Percentiles rank a stretch among this genome's conserved stretches.
These are phyloP conservation scores for Trypanosoma mega DNA, from an alignment of 208 protist species.

Conservation along the genomic window DNA sequence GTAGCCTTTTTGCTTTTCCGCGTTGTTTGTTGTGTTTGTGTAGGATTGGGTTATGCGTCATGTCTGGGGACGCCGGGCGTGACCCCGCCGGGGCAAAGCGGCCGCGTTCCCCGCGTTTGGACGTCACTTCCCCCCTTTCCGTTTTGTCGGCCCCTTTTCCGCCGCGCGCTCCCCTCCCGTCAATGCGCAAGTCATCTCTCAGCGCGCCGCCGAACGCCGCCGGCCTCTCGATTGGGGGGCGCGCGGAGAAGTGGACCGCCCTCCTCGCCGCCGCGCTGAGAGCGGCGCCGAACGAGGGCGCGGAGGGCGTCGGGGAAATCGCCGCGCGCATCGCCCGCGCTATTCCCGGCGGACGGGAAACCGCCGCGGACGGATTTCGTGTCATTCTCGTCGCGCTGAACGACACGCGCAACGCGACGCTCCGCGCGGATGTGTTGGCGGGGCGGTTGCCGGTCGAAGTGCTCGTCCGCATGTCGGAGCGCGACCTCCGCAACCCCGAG, in stretches of 20 bases:
- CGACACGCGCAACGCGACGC: slow-evolving; percentile 62
- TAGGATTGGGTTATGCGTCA: neutral
- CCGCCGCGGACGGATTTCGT: slow-evolving; percentile 60
- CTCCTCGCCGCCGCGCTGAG: slow-evolving; percentile 43
- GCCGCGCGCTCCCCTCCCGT: slow-evolving; percentile 3
- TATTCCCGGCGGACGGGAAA: slow-evolving; percentile 50
- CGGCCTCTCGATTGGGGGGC: slow-evolving; percentile 24
- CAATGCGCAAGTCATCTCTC: slow-evolving; percentile 26
- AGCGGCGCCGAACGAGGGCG: slow-evolving; percentile 36
- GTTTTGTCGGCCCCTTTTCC: neutral
- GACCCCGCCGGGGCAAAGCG: slow-evolving; percentile 32
- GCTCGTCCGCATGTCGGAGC: slow-evolving; percentile 66
- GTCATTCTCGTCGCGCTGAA: slow-evolving; percentile 68
- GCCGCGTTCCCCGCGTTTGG: slow-evolving; percentile 29
- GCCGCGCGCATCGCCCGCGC: slow-evolving; percentile 47
- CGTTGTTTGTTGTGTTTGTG: neutral
- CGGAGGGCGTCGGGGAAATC: slow-evolving; percentile 33
- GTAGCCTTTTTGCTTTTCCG: slow-evolving; percentile 4
- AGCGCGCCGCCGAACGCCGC: slow-evolving; percentile 24
- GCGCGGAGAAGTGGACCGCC: slow-evolving; percentile 37
- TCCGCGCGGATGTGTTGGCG: slow-evolving; percentile 54
- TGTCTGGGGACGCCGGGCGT: slow-evolving; percentile 5
- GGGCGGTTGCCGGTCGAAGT: slow-evolving; percentile 69
- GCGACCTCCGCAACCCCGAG: slow-evolving; percentile 81
- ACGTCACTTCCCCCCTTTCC: neutral